Evolutionary conservation across 495 filamentous ascomycete genomes (phyloP).

Genomic region (Tuber magnatum): DNA sequence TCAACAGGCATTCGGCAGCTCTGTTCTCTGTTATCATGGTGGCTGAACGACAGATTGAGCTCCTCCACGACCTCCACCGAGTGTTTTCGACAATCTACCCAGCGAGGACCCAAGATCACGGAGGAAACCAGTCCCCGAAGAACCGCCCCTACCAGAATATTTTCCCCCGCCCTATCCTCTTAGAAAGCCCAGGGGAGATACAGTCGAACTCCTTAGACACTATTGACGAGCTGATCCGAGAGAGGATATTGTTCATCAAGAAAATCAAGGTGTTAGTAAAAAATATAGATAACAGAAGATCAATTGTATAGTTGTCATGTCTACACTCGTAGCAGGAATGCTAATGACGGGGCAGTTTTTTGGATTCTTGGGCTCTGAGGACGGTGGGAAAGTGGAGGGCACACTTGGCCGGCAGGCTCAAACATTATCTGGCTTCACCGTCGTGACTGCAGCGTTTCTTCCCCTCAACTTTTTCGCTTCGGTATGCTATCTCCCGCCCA

Average conservation of each 20-base stretch:
- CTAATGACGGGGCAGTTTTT: not conserved
- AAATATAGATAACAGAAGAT: not conserved
- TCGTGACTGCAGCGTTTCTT: not conserved
- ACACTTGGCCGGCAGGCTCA: not conserved
- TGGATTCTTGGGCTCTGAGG: not conserved
- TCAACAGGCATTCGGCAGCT: not conserved
- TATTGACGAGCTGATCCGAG: not conserved
- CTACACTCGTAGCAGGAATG: not conserved
- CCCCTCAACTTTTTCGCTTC: not conserved
- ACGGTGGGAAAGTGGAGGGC: not conserved
- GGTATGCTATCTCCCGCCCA: not conserved
- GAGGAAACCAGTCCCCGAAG: too few relatives aligned
- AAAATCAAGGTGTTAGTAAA: not conserved
- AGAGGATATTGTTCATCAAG: not conserved
- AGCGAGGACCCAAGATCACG: too few relatives aligned
- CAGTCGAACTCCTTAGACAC: not conserved
- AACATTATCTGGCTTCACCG: not conserved
- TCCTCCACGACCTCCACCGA: not conserved
- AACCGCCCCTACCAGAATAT: too few relatives aligned
- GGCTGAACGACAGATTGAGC: not conserved
- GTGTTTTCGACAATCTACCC: not conserved
- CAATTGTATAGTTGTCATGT: not conserved
- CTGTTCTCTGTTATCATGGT: not conserved
- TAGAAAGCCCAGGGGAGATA: too few relatives aligned
- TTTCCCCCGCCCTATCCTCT: too few relatives aligned